These are phyloP conservation scores for Diaporthe caulivora DNA, from an alignment of 2,329 filamentous ascomycete genomes.

Conservation along the genomic window DNA sequence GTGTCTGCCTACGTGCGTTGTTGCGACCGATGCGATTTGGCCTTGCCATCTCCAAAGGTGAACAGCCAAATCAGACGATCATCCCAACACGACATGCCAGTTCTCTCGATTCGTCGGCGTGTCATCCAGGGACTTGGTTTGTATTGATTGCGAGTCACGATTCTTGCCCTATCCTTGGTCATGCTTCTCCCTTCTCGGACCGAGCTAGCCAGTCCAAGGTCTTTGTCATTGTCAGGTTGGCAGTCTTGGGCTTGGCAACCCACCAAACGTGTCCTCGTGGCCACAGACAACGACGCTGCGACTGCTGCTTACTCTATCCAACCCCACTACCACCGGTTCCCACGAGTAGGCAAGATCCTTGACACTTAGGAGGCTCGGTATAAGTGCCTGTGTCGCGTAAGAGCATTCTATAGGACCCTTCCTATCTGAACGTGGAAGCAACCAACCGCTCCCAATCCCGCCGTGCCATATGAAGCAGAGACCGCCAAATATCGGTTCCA, in stretches of 20 bases:
- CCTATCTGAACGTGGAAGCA: conserved; percentile 6
- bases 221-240: conserved; percentile 3
- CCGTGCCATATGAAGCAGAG: neutral
- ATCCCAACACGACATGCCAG: no score
- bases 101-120: neutral
- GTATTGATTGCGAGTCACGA: conserved; percentile 2
- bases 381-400: neutral
- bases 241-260: conserved; percentile 22
- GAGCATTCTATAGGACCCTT: neutral
- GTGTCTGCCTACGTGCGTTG: neutral
- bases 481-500: conserved; percentile 9
- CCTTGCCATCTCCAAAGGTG: neutral
- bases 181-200: conserved; percentile 16
- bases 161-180: neutral
- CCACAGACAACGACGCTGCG: neutral
- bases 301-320: neutral
- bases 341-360: neutral
- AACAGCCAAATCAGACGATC: neutral
- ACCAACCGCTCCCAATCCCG: conserved; percentile 4
- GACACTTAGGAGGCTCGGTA: neutral
- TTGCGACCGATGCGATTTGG: neutral
- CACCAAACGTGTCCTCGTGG: conserved; percentile 24
- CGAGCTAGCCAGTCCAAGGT: conserved; percentile 21
- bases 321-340: neutral
- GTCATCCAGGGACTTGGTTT: neutral